Evolutionary conservation across 2,329 filamentous ascomycete genomes (phyloP).

Genomic region (Myriosclerotinia duriaeana): DNA sequence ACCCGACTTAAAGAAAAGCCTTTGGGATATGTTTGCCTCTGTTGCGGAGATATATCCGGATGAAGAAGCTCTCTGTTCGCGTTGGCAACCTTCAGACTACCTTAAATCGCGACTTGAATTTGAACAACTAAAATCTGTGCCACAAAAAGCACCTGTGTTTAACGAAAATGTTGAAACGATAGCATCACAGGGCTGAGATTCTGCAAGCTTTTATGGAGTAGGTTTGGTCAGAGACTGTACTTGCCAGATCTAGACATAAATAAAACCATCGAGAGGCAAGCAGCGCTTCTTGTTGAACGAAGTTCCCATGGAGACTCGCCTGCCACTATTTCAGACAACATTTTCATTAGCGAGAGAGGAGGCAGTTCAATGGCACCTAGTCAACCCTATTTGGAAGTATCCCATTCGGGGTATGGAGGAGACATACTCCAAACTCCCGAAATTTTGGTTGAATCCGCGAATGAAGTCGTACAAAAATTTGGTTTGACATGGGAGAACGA

Average conservation of each 20-base stretch:
- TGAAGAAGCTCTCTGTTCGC: conserved; percentile 20
- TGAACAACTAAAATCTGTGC: not conserved
- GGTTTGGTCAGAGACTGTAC: not conserved
- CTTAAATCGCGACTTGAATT: not conserved
- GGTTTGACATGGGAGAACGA: conserved; percentile 6
- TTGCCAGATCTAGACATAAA: not conserved
- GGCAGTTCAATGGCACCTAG: not conserved
- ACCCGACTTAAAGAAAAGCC: conserved; percentile 8
- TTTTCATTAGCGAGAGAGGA: no score
- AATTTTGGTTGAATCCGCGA: not conserved
- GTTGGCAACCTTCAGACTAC: conserved; percentile 14
- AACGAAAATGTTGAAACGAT: not conserved
- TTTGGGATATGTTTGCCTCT: conserved; percentile 21
- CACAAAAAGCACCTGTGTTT: not conserved
- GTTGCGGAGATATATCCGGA: conserved; percentile 9
- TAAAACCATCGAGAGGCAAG: not conserved
- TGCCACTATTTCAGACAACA: not conserved
- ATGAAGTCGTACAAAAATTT: not conserved
- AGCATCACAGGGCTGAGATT: conserved; percentile 2
- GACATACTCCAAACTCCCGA: not conserved
- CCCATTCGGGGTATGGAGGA: no score
- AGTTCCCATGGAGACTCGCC: not conserved
- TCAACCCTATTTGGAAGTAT: not conserved
- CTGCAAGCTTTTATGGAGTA: conserved; percentile 1
- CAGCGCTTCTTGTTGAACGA: not conserved